These are phyloP conservation scores for Colletotrichum cereale DNA, from an alignment of 2,329 filamentous ascomycete genomes.

Conservation along the genomic window DNA sequence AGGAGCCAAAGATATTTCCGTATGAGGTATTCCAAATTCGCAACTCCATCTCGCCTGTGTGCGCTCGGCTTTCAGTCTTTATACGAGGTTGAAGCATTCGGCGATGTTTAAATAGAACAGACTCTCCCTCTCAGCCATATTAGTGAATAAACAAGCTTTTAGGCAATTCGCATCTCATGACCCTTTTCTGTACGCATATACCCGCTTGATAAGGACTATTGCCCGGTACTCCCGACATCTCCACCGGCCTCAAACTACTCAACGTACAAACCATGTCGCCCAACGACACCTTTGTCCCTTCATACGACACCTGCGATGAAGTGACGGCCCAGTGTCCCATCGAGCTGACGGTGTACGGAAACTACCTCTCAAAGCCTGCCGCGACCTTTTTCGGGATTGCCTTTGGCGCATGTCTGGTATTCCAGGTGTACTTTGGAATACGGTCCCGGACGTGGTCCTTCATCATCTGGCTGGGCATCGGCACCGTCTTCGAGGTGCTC, in stretches of 20 bases:
- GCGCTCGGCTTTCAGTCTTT: too few species aligned
- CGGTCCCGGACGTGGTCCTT: conserved; percentile 15
- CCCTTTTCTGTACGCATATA: neutral
- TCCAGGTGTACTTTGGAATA: conserved; percentile 4
- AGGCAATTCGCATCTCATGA: neutral
- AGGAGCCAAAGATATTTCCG: too few species aligned
- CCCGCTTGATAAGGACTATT: too few species aligned
- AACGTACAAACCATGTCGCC: neutral
- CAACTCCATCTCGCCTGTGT: too few species aligned
- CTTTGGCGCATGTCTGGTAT: neutral
- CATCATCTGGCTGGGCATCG: conserved; percentile 9
- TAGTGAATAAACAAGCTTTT: neutral
- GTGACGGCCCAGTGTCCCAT: neutral
- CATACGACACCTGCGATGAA: conserved; percentile 14
- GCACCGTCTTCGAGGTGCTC: conserved; percentile 8
- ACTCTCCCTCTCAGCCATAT: neutral
- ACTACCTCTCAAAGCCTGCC: neutral
- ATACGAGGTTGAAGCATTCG: too few species aligned
- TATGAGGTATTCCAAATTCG: too few species aligned
- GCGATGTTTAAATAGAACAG: neutral
- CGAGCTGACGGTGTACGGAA: conserved; percentile 14
- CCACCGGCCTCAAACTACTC: too few species aligned
- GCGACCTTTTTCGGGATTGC: conserved; percentile 4
- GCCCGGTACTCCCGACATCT: too few species aligned
- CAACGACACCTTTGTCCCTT: conserved; percentile 1